Conservation (phyloP, 1,139 yeast species). For the Kodamaea plutei region DNA sequence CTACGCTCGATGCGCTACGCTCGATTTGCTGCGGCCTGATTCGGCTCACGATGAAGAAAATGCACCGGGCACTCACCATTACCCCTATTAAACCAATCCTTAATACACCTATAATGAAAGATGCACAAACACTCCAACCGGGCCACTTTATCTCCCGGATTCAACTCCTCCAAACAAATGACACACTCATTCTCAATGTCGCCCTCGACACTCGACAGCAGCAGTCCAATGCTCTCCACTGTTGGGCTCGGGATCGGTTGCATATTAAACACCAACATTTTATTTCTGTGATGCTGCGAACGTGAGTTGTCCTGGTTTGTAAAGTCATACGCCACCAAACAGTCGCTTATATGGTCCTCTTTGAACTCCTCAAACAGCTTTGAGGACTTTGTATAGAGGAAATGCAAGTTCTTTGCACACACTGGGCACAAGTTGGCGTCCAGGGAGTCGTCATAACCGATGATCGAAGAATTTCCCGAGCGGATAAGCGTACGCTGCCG, state of each 20-base stretch:
- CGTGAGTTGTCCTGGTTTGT: slow-evolving; percentile 50
- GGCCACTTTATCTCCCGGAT: slow-evolving; percentile 85
- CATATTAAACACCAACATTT: slow-evolving; percentile 82
- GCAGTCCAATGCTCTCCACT: slow-evolving; percentile 30
- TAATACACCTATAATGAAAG: slow-evolving; percentile 86
- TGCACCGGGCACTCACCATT: slow-evolving; percentile 87
- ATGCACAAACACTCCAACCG: slow-evolving; percentile 91
- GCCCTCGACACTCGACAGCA: slow-evolving; percentile 18
- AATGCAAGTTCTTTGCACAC: slow-evolving; percentile 50
- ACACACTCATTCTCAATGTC: slow-evolving; percentile 70
- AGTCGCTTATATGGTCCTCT: slow-evolving; percentile 66
- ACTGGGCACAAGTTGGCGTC: slow-evolving; percentile 44
- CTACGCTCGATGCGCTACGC: too few species aligned
- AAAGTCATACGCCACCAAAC: slow-evolving; percentile 66
- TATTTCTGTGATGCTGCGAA: slow-evolving; percentile 43
- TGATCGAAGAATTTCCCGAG: slow-evolving; percentile 26
- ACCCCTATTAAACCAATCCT: slow-evolving; percentile 88
- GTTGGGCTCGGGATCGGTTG: slow-evolving; percentile 51
- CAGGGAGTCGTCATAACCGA: slow-evolving; percentile 22
- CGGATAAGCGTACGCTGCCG: slow-evolving; percentile 15
- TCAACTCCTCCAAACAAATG: slow-evolving; percentile 85
- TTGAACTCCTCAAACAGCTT: slow-evolving; percentile 42
- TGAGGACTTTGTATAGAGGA: slow-evolving; percentile 33
- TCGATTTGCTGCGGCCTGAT: too few species aligned
- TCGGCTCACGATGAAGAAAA: too few species aligned